Percentiles rank a stretch among this genome's conserved stretches.
Conservation (phyloP, 305 asterid species). For the Rubia balearica region DNA sequence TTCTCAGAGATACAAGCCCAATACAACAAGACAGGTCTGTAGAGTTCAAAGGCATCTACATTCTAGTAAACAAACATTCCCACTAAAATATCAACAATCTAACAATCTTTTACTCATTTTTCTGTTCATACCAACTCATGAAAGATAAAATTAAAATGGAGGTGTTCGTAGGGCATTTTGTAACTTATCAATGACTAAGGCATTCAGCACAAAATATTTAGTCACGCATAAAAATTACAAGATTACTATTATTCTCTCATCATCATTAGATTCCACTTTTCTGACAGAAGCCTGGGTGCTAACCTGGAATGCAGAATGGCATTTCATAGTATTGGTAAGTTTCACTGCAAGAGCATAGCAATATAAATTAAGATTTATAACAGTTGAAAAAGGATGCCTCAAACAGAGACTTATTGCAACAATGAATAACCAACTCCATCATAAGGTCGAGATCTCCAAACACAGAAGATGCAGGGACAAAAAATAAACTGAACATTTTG, state of each 20-base stretch:
- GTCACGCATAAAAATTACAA: neutral
- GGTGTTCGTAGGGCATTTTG: neutral
- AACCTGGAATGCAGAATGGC: conserved; percentile 93
- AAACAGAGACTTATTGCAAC: neutral
- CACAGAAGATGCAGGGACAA: neutral
- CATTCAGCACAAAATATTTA: neutral
- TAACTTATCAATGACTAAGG: neutral
- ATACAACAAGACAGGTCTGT: neutral
- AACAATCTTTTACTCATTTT: neutral
- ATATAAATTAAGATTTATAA: conserved; percentile 27
- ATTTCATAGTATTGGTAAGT: conserved; percentile 77
- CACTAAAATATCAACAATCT: neutral
- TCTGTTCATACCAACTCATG: neutral
- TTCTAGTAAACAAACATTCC: neutral
- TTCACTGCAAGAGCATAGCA: conserved; percentile 69
- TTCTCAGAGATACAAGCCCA: neutral
- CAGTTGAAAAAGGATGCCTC: conserved; percentile 10
- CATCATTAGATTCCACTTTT: conserved; percentile 4
- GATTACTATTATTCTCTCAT: neutral
- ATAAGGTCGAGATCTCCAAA: neutral
- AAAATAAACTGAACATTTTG: neutral
- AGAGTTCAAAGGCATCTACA: neutral
- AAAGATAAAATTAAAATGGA: neutral
- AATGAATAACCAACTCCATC: neutral
- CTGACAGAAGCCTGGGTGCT: conserved; percentile 30